Conservation (phyloP, 768 basidiomycete species). For the Melanogaster broomeanus region DNA sequence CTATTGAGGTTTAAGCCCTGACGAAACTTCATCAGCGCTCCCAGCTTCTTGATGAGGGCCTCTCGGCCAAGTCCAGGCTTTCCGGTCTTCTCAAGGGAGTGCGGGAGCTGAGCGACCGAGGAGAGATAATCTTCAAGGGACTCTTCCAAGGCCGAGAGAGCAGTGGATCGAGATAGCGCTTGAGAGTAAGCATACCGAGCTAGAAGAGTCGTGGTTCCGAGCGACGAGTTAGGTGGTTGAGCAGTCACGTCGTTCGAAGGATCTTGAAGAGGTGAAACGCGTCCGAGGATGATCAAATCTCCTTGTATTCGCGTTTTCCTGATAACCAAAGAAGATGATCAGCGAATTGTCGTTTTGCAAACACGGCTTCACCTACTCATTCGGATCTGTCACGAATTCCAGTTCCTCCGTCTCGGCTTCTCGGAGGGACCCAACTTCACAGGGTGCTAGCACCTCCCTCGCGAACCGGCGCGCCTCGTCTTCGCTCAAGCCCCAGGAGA, state of each 20-base stretch:
- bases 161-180: conserved; percentile 86
- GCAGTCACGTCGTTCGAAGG: conserved; percentile 44
- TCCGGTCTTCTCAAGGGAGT: conserved; percentile 73
- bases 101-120: conserved; percentile 79
- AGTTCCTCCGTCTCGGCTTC: conserved; percentile 87
- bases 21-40: conserved; percentile 87
- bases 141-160: conserved; percentile 84
- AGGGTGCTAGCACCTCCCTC: conserved; percentile 55
- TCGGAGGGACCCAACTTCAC: conserved; percentile 63
- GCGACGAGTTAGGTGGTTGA: conserved; percentile 49
- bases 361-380: conserved; percentile 56
- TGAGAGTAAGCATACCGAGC: conserved; percentile 92
- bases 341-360: not conserved
- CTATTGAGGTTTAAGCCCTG: conserved; percentile 90
- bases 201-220: conserved; percentile 72
- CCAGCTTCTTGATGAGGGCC: conserved; percentile 89
- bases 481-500: conserved; percentile 87
- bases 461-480: conserved; percentile 71
- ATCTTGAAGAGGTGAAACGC: conserved; percentile 59
- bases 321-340: conserved; percentile 3
- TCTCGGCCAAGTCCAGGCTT: conserved; percentile 80
- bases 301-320: conserved; percentile 89
- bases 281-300: conserved; percentile 88
- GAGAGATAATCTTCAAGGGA: conserved; percentile 82
- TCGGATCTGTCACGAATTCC: conserved; percentile 90